A percentile compares a stretch with the other conserved stretches of the same genome.
Evolutionary conservation across 257 asterid species (phyloP).

Genomic region (Solanum chiquidenum): DNA sequence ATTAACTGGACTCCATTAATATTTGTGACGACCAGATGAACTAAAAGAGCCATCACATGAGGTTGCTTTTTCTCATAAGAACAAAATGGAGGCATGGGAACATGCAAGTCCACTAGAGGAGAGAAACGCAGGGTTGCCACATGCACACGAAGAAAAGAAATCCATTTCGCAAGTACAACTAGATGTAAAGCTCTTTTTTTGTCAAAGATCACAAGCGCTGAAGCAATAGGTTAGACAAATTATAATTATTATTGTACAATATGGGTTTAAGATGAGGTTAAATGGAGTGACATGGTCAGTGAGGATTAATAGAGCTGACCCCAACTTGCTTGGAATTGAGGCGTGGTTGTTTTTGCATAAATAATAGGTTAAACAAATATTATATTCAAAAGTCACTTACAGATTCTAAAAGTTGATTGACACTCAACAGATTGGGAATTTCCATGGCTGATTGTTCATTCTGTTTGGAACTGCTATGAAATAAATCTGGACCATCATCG

Average conservation of each 20-base stretch:
- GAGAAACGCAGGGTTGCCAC: neutral
- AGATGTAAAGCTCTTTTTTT: neutral
- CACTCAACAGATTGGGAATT: conserved; percentile 60
- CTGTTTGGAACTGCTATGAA: conserved; percentile 21
- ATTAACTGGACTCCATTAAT: neutral
- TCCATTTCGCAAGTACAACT: neutral
- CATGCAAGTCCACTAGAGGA: neutral
- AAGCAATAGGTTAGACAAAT: neutral
- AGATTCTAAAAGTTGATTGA: conserved; percentile 86
- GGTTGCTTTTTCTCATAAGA: neutral
- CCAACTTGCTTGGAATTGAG: neutral
- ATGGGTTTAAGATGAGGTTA: neutral
- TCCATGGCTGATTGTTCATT: conserved; percentile 34
- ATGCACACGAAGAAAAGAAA: neutral
- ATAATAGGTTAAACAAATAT: neutral
- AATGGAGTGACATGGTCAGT: neutral
- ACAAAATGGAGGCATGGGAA: neutral
- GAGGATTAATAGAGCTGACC: neutral
- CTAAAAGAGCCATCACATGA: neutral
- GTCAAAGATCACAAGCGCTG: neutral
- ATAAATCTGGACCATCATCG: conserved; percentile 32
- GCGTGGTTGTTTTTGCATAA: neutral
- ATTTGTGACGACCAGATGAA: neutral
- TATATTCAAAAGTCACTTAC: conserved; percentile 39
- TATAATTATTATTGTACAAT: neutral